These are phyloP conservation scores for Capronia coronata DNA, from an alignment of 2,329 filamentous ascomycete species.

Conservation along the genomic window DNA sequence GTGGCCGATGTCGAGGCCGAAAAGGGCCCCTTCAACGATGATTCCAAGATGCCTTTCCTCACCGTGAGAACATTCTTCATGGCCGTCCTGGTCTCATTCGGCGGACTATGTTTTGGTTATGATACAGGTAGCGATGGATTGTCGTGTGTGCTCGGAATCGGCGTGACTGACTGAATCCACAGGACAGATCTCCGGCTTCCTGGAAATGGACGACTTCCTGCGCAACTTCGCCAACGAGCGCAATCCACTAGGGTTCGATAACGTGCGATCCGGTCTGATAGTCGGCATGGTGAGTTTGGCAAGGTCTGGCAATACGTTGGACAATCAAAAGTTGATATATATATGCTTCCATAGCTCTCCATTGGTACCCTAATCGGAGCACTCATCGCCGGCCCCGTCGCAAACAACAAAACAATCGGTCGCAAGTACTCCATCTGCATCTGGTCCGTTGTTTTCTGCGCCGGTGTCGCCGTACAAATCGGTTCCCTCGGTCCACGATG, in stretches of 20 bases:
- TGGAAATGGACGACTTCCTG: conserved; percentile 43
- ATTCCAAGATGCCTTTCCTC: conserved; percentile 40
- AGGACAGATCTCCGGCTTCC: conserved; percentile 38
- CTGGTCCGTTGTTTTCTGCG: conserved; percentile 42
- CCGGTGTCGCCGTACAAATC: conserved; percentile 45
- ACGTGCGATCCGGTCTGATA: conserved; percentile 40
- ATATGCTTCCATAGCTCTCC: conserved; percentile 33
- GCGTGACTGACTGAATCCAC: background rate
- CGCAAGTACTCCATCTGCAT: conserved; percentile 41
- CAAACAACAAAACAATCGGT: conserved; percentile 34
- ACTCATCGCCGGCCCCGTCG: conserved; percentile 38
- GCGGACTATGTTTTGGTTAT: conserved; percentile 45
- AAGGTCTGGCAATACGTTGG: background rate
- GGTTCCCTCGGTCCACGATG: conserved; percentile 35
- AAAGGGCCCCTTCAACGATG: conserved; percentile 31
- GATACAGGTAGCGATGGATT: conserved; percentile 39
- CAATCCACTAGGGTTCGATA: conserved; percentile 36
- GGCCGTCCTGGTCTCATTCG: conserved; percentile 43
- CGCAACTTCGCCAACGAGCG: conserved; percentile 37
- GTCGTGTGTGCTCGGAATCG: too few relatives aligned
- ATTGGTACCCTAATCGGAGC: conserved; percentile 41
- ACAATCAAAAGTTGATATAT: background rate
- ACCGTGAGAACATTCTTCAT: conserved; percentile 41
- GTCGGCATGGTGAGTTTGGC: conserved; percentile 35
- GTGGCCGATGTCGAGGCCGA: conserved; percentile 14